phyloP scores from a whole-genome alignment of 108 stramenopile genomes.

The Skeletonema marinoi region DNA sequence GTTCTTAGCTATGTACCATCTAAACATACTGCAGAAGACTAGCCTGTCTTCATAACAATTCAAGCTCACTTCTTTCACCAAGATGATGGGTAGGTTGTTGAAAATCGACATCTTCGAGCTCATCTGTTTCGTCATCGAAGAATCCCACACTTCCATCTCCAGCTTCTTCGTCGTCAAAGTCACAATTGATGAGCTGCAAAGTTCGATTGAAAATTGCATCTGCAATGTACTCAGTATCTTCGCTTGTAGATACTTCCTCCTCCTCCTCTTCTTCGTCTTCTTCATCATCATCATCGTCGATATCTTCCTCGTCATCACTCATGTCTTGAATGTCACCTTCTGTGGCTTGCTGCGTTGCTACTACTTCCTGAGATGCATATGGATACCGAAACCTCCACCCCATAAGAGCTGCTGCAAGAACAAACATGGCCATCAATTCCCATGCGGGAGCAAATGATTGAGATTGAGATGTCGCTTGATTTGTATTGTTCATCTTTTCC shows the following conservation, averaged over 20 bases:
- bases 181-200: not conserved
- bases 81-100: too few species aligned
- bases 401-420: not conserved
- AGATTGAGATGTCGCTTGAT: not conserved
- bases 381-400: not conserved
- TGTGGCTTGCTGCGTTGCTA: not conserved
- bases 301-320: not conserved
- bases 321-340: not conserved
- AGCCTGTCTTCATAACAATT: too few species aligned
- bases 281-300: not conserved
- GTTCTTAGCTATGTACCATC: too few species aligned
- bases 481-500: not conserved
- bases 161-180: not conserved
- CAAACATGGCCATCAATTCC: not conserved
- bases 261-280: not conserved
- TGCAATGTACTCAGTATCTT: not conserved
- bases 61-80: too few species aligned
- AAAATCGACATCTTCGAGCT: not conserved
- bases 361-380: not conserved
- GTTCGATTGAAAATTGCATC: not conserved
- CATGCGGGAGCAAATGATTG: not conserved
- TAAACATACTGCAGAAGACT: too few species aligned
- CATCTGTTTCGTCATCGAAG: too few species aligned
- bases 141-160: not conserved
- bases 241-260: not conserved